phyloP scores from a whole-genome alignment of 305 asterid genomes.

The Plantago lanceolata region DNA sequence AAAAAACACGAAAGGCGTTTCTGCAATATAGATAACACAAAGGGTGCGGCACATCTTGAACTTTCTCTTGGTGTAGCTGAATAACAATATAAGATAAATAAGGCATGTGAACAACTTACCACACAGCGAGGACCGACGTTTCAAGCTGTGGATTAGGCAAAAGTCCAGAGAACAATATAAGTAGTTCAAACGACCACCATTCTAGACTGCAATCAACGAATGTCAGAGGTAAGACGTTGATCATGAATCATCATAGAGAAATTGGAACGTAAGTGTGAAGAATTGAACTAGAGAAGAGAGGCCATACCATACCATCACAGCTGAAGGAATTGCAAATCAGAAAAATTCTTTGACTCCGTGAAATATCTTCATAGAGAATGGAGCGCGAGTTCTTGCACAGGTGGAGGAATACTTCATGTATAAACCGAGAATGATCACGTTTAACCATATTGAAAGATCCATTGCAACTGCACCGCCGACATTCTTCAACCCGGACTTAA shows the following conservation, averaged over 20 bases:
- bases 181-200: slow-evolving; percentile 83
- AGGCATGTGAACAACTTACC: slow-evolving; percentile 36
- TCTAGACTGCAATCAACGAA: slow-evolving; percentile 40
- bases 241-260: not conserved
- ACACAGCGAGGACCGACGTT: slow-evolving; percentile 61
- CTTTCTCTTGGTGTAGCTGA: too few species aligned
- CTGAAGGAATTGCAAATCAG: slow-evolving; percentile 66
- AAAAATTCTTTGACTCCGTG: slow-evolving; percentile 54
- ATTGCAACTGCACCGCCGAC: slow-evolving; percentile 63
- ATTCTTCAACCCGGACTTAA: slow-evolving; percentile 35
- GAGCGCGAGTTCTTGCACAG: slow-evolving; percentile 53
- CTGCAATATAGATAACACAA: too few species aligned
- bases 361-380: slow-evolving; percentile 50
- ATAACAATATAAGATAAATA: too few species aligned
- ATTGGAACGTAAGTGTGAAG: not conserved
- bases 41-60: too few species aligned
- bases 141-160: slow-evolving; percentile 73
- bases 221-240: not conserved
- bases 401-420: slow-evolving; percentile 50
- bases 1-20: too few species aligned
- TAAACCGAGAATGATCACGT: slow-evolving; percentile 38
- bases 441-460: slow-evolving; percentile 63
- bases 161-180: slow-evolving; percentile 56
- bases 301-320: slow-evolving; percentile 69
- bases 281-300: not conserved